Conservation (phyloP, 2,329 filamentous ascomycete genomes). For the Exophiala xenobiotica region DNA sequence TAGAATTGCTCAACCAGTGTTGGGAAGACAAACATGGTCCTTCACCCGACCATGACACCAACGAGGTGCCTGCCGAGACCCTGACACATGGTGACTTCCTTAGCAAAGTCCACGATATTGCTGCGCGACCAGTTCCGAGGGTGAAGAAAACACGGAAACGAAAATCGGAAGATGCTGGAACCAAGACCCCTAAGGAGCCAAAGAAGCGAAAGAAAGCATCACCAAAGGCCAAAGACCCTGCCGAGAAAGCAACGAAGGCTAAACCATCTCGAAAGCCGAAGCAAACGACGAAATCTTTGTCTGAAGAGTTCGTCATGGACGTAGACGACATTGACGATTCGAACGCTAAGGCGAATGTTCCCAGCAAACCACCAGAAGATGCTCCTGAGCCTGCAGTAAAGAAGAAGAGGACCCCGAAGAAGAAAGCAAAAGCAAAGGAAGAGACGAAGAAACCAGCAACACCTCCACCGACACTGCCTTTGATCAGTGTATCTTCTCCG, state of each 20-base stretch:
- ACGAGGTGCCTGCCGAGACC: slow-evolving; percentile 8
- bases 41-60: slow-evolving; percentile 11
- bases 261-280: slow-evolving; percentile 9
- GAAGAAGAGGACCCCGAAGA: slow-evolving; percentile 3
- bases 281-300: slow-evolving; percentile 9
- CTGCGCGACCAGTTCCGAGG: slow-evolving; percentile 26
- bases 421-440: slow-evolving; percentile 1
- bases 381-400: background rate
- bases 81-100: slow-evolving; percentile 29
- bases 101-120: slow-evolving; percentile 28
- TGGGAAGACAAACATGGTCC: slow-evolving; percentile 60
- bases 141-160: slow-evolving; percentile 23
- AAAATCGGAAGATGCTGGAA: slow-evolving; percentile 14
- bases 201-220: slow-evolving; percentile 24
- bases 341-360: background rate
- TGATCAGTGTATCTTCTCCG: background rate
- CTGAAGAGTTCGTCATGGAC: slow-evolving; percentile 24
- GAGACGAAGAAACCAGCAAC: slow-evolving; percentile 8
- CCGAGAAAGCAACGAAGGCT: slow-evolving; percentile 2
- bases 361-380: slow-evolving; percentile 4
- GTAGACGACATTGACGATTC: slow-evolving; percentile 27
- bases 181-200: slow-evolving; percentile 16
- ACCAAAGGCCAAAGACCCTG: slow-evolving; percentile 8
- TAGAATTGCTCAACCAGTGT: slow-evolving; percentile 67
- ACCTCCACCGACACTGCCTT: slow-evolving; percentile 11